Conservation (phyloP, 768 basidiomycete species). For the Ramaria sp. region DNA sequence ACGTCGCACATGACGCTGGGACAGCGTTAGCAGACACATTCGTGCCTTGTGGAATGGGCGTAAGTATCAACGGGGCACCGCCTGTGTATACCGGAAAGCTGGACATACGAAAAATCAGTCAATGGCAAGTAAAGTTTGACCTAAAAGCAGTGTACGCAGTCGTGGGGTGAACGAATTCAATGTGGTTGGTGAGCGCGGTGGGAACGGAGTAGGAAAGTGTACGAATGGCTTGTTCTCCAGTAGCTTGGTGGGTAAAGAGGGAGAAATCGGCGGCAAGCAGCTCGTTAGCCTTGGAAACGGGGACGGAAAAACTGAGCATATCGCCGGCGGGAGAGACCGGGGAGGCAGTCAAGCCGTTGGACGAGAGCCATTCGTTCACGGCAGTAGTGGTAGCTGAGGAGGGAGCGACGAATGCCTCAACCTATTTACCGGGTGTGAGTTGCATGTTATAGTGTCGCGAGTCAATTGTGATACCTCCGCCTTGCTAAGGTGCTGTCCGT, state of each 20-base stretch:
- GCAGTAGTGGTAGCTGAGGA: constrained; percentile 13
- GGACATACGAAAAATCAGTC: constrained; percentile 8
- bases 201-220: constrained; percentile 23
- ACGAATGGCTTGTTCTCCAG: constrained; percentile 17
- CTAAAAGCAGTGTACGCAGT: constrained; percentile 17
- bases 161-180: constrained; percentile 23
- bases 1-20: constrained; percentile 16
- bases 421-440: constrained; percentile 10
- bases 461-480: constrained; percentile 22
- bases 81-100: neutral
- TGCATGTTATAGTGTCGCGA: too few species aligned
- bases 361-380: constrained; percentile 19
- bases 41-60: neutral
- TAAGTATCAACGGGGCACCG: neutral
- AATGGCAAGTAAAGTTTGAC: constrained; percentile 10
- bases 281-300: constrained; percentile 19
- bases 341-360: constrained; percentile 16
- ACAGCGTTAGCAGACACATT: constrained; percentile 9
- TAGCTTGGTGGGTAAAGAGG: constrained; percentile 16
- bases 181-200: constrained; percentile 12
- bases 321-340: constrained; percentile 19
- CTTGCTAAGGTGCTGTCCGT: constrained; percentile 27
- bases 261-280: constrained; percentile 20
- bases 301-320: constrained; percentile 18
- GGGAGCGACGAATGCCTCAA: constrained; percentile 18